Conservation (phyloP, 2,329 filamentous ascomycete genomes). For the Trichothecium roseum region DNA sequence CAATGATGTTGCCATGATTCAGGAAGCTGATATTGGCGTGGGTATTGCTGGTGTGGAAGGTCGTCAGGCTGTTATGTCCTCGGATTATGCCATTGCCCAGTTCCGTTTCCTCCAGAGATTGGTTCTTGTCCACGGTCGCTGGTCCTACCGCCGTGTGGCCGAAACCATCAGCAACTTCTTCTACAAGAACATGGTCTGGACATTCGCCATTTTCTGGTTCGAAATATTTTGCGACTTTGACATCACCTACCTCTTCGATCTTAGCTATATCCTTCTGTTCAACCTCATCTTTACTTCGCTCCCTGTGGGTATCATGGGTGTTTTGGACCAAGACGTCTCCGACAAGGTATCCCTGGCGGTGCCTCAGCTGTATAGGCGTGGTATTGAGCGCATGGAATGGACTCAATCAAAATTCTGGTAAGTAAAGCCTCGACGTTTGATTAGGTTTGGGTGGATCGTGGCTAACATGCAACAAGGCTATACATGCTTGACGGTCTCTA, state of each 20-base stretch:
- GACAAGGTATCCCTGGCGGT: slow-evolving; percentile 90
- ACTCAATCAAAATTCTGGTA: slow-evolving; percentile 95
- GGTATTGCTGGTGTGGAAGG: slow-evolving; percentile 91
- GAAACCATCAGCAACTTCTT: slow-evolving; percentile 98
- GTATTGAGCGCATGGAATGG: slow-evolving; percentile 95
- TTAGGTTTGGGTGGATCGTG: background rate
- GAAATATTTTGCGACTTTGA: slow-evolving; percentile 94
- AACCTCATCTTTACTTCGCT: slow-evolving; percentile 95
- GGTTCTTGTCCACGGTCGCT: slow-evolving; percentile 82
- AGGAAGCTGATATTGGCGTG: slow-evolving; percentile 92
- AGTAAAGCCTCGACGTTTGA: slow-evolving; percentile 18
- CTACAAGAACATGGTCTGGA: slow-evolving; percentile 99
- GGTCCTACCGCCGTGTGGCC: slow-evolving; percentile 89
- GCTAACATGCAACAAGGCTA: slow-evolving; percentile 38
- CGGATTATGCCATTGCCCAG: slow-evolving; percentile 90
- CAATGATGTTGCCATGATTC: slow-evolving; percentile 97
- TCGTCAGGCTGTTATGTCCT: slow-evolving; percentile 89
- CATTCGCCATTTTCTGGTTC: slow-evolving; percentile 93
- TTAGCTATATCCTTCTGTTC: slow-evolving; percentile 94
- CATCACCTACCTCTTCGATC: slow-evolving; percentile 93
- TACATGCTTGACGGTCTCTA: slow-evolving; percentile 96
- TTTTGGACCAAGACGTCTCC: slow-evolving; percentile 92
- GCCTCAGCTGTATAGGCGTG: slow-evolving; percentile 87
- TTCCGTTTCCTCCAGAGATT: slow-evolving; percentile 81
- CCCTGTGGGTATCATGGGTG: slow-evolving; percentile 89